Evolutionary conservation across 352 stramenopile genomes (phyloP).

Genomic region (Pythium aquatile): DNA sequence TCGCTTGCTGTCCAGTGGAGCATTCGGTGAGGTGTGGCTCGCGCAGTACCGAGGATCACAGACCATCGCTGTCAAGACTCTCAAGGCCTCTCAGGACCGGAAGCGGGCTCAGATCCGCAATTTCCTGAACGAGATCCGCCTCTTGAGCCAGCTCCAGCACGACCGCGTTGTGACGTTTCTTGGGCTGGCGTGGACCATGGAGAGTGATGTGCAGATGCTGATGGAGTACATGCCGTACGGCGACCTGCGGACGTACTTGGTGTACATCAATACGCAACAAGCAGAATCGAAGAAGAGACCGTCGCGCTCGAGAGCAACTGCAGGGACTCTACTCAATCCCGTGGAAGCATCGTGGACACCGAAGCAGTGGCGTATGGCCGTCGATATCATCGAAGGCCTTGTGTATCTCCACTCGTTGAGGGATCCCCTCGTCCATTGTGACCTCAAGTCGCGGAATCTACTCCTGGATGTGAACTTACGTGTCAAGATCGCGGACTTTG

Average conservation of each 20-base stretch:
- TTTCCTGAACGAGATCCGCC: slow-evolving; percentile 28
- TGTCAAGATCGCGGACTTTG: slow-evolving; percentile 74
- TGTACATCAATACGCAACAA: slow-evolving; percentile 13
- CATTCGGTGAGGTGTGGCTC: slow-evolving; percentile 37
- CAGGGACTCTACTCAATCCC: neutral
- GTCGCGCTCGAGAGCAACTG: neutral
- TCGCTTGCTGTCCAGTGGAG: slow-evolving; percentile 20
- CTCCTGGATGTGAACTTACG: slow-evolving; percentile 51
- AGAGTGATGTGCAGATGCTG: slow-evolving; percentile 31
- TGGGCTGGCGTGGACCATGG: slow-evolving; percentile 38
- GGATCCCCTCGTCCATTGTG: slow-evolving; percentile 58
- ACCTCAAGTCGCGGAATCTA: slow-evolving; percentile 72
- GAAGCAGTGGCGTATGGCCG: slow-evolving; percentile 36
- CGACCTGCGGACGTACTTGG: slow-evolving; percentile 31
- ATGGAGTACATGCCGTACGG: slow-evolving; percentile 38
- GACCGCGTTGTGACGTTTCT: slow-evolving; percentile 33
- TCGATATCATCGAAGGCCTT: slow-evolving; percentile 60
- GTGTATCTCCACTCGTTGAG: slow-evolving; percentile 66
- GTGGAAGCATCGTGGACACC: slow-evolving; percentile 15
- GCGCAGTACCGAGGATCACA: slow-evolving; percentile 23
- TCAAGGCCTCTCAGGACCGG: slow-evolving; percentile 14
- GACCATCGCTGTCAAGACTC: slow-evolving; percentile 31
- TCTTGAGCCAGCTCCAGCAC: slow-evolving; percentile 28
- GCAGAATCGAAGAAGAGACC: slow-evolving; percentile 11
- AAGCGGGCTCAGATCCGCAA: slow-evolving; percentile 15